Evolutionary conservation across 176 grass and related monocot species (phyloP).

Genomic region (Avena insularis): DNA sequence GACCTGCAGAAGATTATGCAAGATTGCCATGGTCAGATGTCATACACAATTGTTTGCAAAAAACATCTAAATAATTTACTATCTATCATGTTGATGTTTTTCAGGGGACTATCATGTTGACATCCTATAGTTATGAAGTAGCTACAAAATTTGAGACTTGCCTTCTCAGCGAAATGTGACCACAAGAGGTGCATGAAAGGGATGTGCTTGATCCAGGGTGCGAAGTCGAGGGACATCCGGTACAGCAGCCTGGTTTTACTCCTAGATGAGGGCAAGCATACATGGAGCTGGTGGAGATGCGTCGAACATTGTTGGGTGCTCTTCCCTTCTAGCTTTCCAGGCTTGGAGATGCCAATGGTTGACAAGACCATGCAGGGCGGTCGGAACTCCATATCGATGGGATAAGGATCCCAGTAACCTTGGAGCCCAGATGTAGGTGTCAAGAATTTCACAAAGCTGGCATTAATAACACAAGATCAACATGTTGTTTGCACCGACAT

Average conservation of each 20-base stretch:
- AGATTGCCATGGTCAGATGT: slow-evolving; percentile 19
- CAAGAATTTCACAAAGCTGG: slow-evolving; percentile 93
- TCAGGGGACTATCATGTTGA: background rate
- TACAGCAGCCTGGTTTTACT: slow-evolving; percentile 93
- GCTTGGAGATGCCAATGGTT: slow-evolving; percentile 95
- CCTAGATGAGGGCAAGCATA: slow-evolving; percentile 89
- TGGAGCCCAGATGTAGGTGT: slow-evolving; percentile 88
- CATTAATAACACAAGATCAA: slow-evolving; percentile 3
- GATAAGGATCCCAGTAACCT: slow-evolving; percentile 98
- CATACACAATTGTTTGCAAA: background rate
- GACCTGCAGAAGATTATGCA: slow-evolving; percentile 56
- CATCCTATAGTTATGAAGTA: background rate
- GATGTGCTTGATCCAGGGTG: slow-evolving; percentile 89
- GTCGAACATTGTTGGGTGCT: slow-evolving; percentile 80
- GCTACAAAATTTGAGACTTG: slow-evolving; percentile 15
- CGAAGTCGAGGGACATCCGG: slow-evolving; percentile 94
- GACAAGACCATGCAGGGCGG: slow-evolving; percentile 94
- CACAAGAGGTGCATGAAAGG: slow-evolving; percentile 85
- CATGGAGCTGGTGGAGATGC: slow-evolving; percentile 94
- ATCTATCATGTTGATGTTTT: background rate
- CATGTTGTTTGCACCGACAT: background rate
- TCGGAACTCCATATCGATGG: slow-evolving; percentile 97
- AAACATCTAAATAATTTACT: background rate
- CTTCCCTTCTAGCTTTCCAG: slow-evolving; percentile 85
- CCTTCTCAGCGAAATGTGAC: slow-evolving; percentile 95